Evolutionary conservation across 208 protist species (phyloP).

Genomic region (Phytomonas sp.): DNA sequence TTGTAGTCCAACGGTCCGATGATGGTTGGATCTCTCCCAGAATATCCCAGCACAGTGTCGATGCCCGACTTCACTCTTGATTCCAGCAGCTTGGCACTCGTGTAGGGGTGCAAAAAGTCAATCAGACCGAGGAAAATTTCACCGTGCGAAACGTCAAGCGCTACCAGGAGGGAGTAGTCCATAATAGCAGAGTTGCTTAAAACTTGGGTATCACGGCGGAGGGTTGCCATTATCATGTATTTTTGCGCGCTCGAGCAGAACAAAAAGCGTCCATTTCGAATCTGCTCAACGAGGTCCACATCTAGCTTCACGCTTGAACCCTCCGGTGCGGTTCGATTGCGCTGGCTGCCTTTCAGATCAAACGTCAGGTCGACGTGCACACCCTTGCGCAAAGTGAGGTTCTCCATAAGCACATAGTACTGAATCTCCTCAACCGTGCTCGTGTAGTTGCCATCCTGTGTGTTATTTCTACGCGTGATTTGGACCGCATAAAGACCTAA

Average conservation of each 20-base stretch:
- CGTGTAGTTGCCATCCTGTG: slow-evolving; percentile 3
- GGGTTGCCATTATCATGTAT: slow-evolving; percentile 35
- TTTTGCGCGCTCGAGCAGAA: slow-evolving; percentile 45
- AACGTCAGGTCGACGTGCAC: slow-evolving; percentile 22
- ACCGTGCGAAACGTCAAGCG: neutral
- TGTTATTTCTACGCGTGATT: slow-evolving; percentile 9
- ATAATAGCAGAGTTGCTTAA: slow-evolving; percentile 47
- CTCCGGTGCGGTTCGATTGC: slow-evolving; percentile 56
- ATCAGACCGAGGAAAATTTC: slow-evolving; percentile 49
- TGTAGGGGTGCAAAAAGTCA: slow-evolving; percentile 83
- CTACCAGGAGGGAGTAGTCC: slow-evolving; percentile 78
- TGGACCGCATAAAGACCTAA: slow-evolving; percentile 24
- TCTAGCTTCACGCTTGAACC: slow-evolving; percentile 54
- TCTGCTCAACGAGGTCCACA: slow-evolving; percentile 47
- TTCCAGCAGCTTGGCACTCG: slow-evolving; percentile 63
- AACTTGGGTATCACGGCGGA: slow-evolving; percentile 47
- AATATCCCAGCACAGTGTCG: slow-evolving; percentile 59
- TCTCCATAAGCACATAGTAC: slow-evolving; percentile 66
- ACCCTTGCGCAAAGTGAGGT: slow-evolving; percentile 20
- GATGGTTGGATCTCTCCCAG: slow-evolving; percentile 60
- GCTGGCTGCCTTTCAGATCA: slow-evolving; percentile 82
- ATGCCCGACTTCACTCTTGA: slow-evolving; percentile 78
- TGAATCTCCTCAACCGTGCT: slow-evolving; percentile 19
- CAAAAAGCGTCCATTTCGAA: slow-evolving; percentile 47
- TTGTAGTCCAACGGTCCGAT: slow-evolving; percentile 66